These are phyloP conservation scores for Poa annua DNA, from an alignment of 176 grass and related monocot species.

Conservation along the genomic window DNA sequence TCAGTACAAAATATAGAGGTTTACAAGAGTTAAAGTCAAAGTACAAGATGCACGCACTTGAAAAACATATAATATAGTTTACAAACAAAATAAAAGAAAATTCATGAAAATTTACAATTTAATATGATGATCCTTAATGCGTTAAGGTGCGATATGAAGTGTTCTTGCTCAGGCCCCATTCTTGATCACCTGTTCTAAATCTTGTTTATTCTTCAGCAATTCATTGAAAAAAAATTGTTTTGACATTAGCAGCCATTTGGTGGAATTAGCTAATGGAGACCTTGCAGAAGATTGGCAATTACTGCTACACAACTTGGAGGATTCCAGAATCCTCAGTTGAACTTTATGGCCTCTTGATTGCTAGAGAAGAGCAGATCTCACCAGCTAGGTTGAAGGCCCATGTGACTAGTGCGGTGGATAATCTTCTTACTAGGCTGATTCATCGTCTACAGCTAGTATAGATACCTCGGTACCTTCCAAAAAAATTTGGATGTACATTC, in stretches of 20 bases:
- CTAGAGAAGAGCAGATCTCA: slow-evolving; percentile 20
- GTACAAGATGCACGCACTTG: background rate
- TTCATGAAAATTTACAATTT: background rate
- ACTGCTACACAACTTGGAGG: background rate
- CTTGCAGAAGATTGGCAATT: background rate
- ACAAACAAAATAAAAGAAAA: background rate
- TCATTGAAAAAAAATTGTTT: background rate
- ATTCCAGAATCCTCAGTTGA: background rate
- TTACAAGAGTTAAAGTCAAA: background rate
- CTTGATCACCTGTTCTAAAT: background rate
- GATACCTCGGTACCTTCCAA: background rate
- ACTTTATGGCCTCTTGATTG: background rate
- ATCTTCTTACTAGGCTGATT: background rate
- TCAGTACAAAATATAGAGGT: background rate
- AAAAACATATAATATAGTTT: background rate
- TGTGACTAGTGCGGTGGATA: background rate
- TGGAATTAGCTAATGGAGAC: slow-evolving; percentile 10
- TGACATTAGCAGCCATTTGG: background rate
- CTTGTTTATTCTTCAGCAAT: background rate
- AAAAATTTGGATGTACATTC: background rate
- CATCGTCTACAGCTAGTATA: background rate
- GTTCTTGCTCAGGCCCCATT: background rate
- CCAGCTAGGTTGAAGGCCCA: slow-evolving; percentile 4
- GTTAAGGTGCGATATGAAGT: background rate
- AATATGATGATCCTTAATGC: background rate